Evolutionary conservation across 2,329 filamentous ascomycete species (phyloP), one percentile per base, ranked within the genome.

Genomic region (Drechslerella dactyloides): DNA sequence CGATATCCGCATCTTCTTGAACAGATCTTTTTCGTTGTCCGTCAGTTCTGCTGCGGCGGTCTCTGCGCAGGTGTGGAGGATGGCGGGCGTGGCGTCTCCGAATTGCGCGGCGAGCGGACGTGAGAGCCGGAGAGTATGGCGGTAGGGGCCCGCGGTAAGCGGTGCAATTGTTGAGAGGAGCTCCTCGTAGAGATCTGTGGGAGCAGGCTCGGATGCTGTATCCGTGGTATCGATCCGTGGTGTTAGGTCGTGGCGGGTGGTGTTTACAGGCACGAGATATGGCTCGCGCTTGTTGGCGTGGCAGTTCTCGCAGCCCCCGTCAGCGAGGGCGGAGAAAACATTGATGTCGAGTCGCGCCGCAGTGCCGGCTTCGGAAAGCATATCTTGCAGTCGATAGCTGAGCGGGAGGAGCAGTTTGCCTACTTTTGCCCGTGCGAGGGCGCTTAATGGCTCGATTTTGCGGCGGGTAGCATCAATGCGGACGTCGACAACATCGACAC

Each of bases 401-500:
- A 60, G 42, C 15, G 57, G 57, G 1, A 60, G 44, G 3, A 60
- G 57, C 2, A 60, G 46, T 15, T 60, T 60, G 11, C 51, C 33
- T 30, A 60, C 33, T 1, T 50, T 35, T 5, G n/a, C 17, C n/a
- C 30, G 57, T 33, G 51, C 51, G 11, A 60, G n/a, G 0, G 27
- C 17, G 4, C 44, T 46, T 27, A 60, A 27, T 2, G 30, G 11
- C 15, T 60, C 50, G 21, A 50, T 27, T 3, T 51, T 60, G 13
- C 50, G n/a, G 17, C 44, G 51, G 46, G 35, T 50, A 0, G 57
- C 42, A 13, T 54, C 40, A 33, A 46, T 48, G 2, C 53, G 30
- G 37, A 33, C 27, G 24, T 65, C 61, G 23, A 65, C 27, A n/a
- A 65, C 17, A 7, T 65, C 61, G 15, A 65, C 21, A 46, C 44